phyloP scores from a whole-genome alignment of 2,329 filamentous ascomycete genomes.

The Fusarium stilboides region DNA sequence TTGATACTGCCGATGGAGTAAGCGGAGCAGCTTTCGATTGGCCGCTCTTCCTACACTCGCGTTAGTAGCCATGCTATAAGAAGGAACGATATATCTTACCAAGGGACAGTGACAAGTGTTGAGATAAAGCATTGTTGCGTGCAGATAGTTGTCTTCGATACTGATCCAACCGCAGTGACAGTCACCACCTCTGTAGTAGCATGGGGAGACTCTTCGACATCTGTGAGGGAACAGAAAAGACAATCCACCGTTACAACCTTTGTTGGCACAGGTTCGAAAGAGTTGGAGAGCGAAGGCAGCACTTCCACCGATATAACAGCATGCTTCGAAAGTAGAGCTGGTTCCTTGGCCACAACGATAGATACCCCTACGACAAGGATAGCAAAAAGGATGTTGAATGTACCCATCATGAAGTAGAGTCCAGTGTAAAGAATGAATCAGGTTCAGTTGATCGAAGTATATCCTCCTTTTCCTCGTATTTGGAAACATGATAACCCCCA shows the following conservation, averaged over 20 bases:
- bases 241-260: conserved; percentile 38
- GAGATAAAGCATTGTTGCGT: conserved; percentile 38
- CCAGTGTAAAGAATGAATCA: conserved; percentile 37
- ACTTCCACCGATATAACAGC: conserved; percentile 24
- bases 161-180: neutral
- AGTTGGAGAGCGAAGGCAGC: conserved; percentile 19
- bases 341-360: conserved; percentile 11
- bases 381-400: conserved; percentile 27
- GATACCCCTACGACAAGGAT: conserved; percentile 30
- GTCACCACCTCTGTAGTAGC: conserved; percentile 5
- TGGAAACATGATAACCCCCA: conserved; percentile 1
- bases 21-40: conserved; percentile 21
- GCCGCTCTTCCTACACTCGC: conserved; percentile 21
- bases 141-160: conserved; percentile 41
- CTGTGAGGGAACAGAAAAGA: conserved; percentile 33
- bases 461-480: conserved; percentile 23
- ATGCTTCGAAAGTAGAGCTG: conserved; percentile 14
- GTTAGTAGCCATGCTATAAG: conserved; percentile 6
- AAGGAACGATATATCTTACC: conserved; percentile 21
- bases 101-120: conserved; percentile 41
- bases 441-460: conserved; percentile 20
- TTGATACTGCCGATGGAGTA: conserved; percentile 25
- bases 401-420: conserved; percentile 40
- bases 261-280: conserved; percentile 15
- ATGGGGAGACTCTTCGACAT: conserved; percentile 2